A percentile compares a stretch with the other conserved stretches of the same genome.
phyloP scores from a whole-genome alignment of 169 alveolate species.

The Plasmodium yoelii region DNA sequence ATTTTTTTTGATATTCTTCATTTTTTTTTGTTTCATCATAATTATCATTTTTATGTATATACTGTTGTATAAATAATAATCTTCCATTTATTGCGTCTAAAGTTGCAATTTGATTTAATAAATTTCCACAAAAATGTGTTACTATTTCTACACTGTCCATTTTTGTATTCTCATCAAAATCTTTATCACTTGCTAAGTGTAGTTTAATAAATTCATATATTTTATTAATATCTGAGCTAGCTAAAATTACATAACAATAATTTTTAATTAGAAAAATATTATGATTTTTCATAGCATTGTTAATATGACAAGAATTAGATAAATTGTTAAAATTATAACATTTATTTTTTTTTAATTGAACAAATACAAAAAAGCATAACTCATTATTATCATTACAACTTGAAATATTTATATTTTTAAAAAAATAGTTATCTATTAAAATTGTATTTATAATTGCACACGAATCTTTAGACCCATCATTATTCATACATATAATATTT shows the following conservation, averaged over 20 bases:
- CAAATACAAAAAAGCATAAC: conserved; percentile 69
- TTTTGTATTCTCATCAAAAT: conserved; percentile 44
- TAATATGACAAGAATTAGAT: conserved; percentile 69
- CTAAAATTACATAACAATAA: conserved; percentile 65
- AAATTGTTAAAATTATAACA: conserved; percentile 68
- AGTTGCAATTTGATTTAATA: conserved; percentile 58
- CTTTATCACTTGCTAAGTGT: conserved; percentile 11
- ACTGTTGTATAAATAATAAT: conserved; percentile 60
- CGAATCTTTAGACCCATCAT: conserved; percentile 2
- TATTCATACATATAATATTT: conserved; percentile 9
- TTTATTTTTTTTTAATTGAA: conserved; percentile 59
- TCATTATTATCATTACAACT: conserved; percentile 37
- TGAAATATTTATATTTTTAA: conserved; percentile 32
- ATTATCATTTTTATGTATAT: conserved; percentile 12
- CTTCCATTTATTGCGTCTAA: conserved; percentile 54
- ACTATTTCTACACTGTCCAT: conserved; percentile 56
- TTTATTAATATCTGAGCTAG: conserved; percentile 47
- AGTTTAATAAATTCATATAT: conserved; percentile 40
- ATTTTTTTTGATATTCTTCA: conserved; percentile 8
- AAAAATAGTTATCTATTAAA: conserved; percentile 30
- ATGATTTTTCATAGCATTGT: conserved; percentile 22
- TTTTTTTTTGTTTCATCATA: conserved; percentile 12
- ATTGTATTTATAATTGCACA: conserved; percentile 61
- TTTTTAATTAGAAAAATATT: conserved; percentile 25
- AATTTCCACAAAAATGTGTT: conserved; percentile 73